A percentile compares a stretch with the other conserved stretches of the same genome.
Evolutionary conservation across 257 asterid species (phyloP).

Genomic region (Osmanthus fragrans): DNA sequence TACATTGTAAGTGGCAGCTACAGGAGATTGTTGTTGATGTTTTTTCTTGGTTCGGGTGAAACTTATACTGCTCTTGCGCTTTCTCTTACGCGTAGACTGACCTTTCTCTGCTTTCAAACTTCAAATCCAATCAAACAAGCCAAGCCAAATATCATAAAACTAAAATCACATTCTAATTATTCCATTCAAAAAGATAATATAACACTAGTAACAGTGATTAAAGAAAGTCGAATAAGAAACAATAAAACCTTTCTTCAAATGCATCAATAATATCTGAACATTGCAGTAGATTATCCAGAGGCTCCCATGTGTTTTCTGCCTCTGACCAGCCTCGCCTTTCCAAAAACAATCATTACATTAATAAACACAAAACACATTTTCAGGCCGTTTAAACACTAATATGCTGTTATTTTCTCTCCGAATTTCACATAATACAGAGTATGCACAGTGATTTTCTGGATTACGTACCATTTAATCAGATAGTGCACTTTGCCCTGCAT

Average conservation of each 20-base stretch:
- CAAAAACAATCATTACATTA: slow-evolving; percentile 25
- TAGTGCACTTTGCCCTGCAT: slow-evolving; percentile 80
- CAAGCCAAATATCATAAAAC: slow-evolving; percentile 5
- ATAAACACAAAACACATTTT: slow-evolving; percentile 22
- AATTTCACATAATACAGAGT: neutral
- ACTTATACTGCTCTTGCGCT: slow-evolving; percentile 53
- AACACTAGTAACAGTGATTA: slow-evolving; percentile 9
- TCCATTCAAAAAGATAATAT: slow-evolving; percentile 15
- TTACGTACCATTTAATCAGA: slow-evolving; percentile 73
- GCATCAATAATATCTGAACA: slow-evolving; percentile 69
- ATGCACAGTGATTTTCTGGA: neutral
- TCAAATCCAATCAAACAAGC: slow-evolving; percentile 26
- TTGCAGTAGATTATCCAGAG: slow-evolving; percentile 61
- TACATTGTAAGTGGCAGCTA: slow-evolving; percentile 46
- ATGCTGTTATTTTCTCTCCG: neutral
- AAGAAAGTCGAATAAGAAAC: slow-evolving; percentile 13
- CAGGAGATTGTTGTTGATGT: slow-evolving; percentile 50
- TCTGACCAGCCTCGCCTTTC: slow-evolving; percentile 95
- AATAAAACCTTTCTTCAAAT: slow-evolving; percentile 73
- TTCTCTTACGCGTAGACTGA: slow-evolving; percentile 61
- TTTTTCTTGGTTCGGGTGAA: slow-evolving; percentile 63
- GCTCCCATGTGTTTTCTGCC: slow-evolving; percentile 92
- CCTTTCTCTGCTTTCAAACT: slow-evolving; percentile 61
- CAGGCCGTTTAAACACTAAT: neutral
- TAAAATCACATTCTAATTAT: neutral